Evolutionary conservation across 306 rosid species (phyloP).

Genomic region (Lathyrus aphaca): DNA sequence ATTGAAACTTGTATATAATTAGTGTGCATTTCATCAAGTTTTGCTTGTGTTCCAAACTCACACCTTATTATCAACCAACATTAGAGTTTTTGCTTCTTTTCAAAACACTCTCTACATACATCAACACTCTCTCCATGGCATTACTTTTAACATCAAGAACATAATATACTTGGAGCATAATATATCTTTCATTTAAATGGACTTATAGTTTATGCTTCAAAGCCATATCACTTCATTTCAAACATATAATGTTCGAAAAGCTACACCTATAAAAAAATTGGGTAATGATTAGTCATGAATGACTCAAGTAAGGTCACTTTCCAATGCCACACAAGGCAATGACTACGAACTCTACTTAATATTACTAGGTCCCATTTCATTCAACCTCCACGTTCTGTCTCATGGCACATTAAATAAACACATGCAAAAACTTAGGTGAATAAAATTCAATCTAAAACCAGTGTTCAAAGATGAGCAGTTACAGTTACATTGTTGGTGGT

Average conservation of each 20-base stretch:
- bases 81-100: conserved; percentile 3
- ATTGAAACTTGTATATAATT: neutral
- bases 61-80: neutral
- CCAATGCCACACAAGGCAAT: neutral
- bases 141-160: neutral
- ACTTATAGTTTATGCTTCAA: neutral
- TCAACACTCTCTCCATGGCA: neutral
- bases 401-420: neutral
- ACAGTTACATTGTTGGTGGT: conserved; percentile 10
- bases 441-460: conserved; percentile 4
- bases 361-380: neutral
- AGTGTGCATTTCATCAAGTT: neutral
- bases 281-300: neutral
- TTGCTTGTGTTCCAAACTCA: neutral
- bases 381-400: neutral
- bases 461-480: neutral
- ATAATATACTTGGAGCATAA: neutral
- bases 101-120: neutral
- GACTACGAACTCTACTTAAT: neutral
- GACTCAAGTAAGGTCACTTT: neutral
- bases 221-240: neutral
- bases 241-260: neutral
- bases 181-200: neutral
- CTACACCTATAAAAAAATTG: neutral
- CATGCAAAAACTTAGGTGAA: neutral